Evolutionary conservation across 257 asterid genomes (phyloP).

Genomic region (Penstemon newberryi): DNA sequence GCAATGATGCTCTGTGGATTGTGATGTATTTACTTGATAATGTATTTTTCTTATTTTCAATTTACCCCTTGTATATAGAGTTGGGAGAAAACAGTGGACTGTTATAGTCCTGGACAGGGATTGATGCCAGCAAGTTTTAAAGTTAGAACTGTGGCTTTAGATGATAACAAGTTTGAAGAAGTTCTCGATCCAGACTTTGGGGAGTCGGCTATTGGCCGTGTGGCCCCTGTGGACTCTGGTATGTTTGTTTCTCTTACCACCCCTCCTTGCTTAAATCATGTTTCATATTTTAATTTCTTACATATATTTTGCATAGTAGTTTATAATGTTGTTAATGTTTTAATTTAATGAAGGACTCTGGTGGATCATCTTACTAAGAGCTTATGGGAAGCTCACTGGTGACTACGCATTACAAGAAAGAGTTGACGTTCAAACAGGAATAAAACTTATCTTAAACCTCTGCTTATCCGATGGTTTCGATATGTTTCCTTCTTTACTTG

Average conservation of each 20-base stretch:
- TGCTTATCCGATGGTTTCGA: conserved; percentile 96
- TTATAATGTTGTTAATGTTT: conserved; percentile 14
- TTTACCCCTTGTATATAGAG: conserved; percentile 45
- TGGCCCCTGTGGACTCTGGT: conserved; percentile 37
- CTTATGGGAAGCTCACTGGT: conserved; percentile 92
- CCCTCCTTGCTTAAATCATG: neutral
- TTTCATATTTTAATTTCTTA: neutral
- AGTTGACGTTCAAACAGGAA: conserved; percentile 93
- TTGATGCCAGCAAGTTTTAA: conserved; percentile 98
- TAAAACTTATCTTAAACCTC: conserved; percentile 76
- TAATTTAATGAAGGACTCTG: conserved; percentile 63
- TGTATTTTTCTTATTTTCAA: neutral
- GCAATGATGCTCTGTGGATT: neutral
- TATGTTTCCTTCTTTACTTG: conserved; percentile 94
- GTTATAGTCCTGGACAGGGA: conserved; percentile 99
- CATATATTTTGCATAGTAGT: neutral
- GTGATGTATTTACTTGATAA: neutral
- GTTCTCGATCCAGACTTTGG: conserved; percentile 92
- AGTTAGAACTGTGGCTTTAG: conserved; percentile 78
- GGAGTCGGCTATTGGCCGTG: conserved; percentile 97
- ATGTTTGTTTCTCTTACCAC: neutral
- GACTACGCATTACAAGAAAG: conserved; percentile 86
- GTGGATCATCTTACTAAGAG: conserved; percentile 95
- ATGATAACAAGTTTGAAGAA: conserved; percentile 66
- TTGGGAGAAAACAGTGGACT: conserved; percentile 99